These are phyloP conservation scores for Coemansia sp. DNA, from an alignment of 192 early-diverging fungal species.

Conservation along the genomic window DNA sequence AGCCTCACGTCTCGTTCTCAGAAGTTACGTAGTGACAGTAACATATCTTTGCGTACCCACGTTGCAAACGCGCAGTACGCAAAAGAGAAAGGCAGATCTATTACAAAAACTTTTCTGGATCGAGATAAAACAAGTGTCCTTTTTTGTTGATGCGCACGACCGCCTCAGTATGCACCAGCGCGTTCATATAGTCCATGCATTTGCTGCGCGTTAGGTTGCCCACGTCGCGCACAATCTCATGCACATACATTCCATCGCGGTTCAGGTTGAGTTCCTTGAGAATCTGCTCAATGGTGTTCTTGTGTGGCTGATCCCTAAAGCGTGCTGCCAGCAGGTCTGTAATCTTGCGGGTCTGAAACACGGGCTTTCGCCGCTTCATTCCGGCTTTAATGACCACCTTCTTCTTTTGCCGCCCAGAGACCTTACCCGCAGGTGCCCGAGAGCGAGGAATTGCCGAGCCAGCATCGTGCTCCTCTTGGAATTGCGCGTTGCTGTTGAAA, in stretches of 20 bases:
- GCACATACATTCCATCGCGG: constrained; percentile 45
- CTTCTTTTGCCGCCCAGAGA: constrained; percentile 23
- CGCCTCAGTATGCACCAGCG: constrained; percentile 33
- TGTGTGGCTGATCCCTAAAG: constrained; percentile 44
- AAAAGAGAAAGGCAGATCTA: background rate
- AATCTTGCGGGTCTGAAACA: constrained; percentile 38
- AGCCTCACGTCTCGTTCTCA: too few relatives aligned
- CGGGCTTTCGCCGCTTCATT: constrained; percentile 31
- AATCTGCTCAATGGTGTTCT: constrained; percentile 39
- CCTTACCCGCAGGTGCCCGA: background rate
- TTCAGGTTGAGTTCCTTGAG: constrained; percentile 48
- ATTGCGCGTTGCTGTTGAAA: background rate
- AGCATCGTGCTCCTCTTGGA: background rate
- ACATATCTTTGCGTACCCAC: background rate
- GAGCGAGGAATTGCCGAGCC: constrained; percentile 8
- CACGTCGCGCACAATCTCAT: constrained; percentile 42
- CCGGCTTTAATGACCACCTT: constrained; percentile 39
- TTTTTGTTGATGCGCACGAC: constrained; percentile 45
- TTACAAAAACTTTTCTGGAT: constrained; percentile 38
- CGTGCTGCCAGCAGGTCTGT: constrained; percentile 35
- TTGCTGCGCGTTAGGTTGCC: constrained; percentile 38
- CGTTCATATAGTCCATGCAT: constrained; percentile 50
- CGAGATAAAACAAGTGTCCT: constrained; percentile 49
- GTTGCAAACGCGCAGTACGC: background rate
- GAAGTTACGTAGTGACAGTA: too few relatives aligned